Evolutionary conservation across 805 yeast species (phyloP).

Genomic region (Candida mattraensis): DNA sequence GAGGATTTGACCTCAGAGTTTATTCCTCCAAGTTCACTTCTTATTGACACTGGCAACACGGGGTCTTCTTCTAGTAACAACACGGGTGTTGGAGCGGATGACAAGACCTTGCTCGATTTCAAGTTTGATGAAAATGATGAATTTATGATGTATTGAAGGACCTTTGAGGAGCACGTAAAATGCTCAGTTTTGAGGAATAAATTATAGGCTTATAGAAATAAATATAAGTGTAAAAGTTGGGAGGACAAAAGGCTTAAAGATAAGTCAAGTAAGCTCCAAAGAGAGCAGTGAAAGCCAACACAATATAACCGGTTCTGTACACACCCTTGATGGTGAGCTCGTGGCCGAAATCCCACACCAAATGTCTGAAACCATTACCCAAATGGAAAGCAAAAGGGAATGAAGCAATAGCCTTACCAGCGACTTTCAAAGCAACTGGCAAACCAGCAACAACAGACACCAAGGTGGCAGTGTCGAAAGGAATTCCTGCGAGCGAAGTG

Average conservation of each 20-base stretch:
- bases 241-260: slow-evolving; percentile 24
- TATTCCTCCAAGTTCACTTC: neutral
- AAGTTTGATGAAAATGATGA: slow-evolving; percentile 29
- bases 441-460: slow-evolving; percentile 58
- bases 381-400: slow-evolving; percentile 87
- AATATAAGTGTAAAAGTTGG: slow-evolving; percentile 6
- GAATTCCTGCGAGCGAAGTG: slow-evolving; percentile 60
- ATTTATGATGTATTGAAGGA: slow-evolving; percentile 27
- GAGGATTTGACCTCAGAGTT: slow-evolving; percentile 1
- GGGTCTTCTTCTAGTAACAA: neutral
- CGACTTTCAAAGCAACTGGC: slow-evolving; percentile 61
- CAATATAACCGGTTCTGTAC: slow-evolving; percentile 86
- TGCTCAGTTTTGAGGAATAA: too few species aligned
- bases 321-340: slow-evolving; percentile 84
- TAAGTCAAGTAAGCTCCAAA: slow-evolving; percentile 60
- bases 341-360: slow-evolving; percentile 88
- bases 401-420: slow-evolving; percentile 68
- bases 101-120: slow-evolving; percentile 17
- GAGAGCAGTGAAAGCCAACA: slow-evolving; percentile 61
- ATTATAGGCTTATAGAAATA: slow-evolving; percentile 4
- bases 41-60: slow-evolving; percentile 1
- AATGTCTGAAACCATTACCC: slow-evolving; percentile 87
- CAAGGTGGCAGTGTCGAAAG: slow-evolving; percentile 51
- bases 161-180: too few species aligned
- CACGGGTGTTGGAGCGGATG: slow-evolving; percentile 4